Evolutionary conservation across 2,329 filamentous ascomycete genomes (phyloP).

Genomic region (Ascochyta pisi): DNA sequence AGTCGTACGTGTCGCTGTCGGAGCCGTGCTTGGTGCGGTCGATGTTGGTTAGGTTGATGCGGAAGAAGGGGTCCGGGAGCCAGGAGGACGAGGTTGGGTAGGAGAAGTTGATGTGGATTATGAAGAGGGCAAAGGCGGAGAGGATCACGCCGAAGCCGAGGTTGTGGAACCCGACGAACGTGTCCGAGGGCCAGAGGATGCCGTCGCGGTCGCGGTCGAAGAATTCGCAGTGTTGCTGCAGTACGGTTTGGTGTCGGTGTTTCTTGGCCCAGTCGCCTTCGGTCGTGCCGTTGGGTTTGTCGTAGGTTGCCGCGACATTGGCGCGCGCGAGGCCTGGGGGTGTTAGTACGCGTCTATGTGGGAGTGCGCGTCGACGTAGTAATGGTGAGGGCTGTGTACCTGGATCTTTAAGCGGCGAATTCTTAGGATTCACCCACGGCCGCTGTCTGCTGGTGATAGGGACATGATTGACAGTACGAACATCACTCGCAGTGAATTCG

Average conservation of each 20-base stretch:
- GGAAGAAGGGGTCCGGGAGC: constrained; percentile 56
- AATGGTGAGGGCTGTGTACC: background rate
- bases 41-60: constrained; percentile 51
- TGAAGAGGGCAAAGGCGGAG: constrained; percentile 52
- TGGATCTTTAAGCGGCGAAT: constrained; percentile 16
- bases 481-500: background rate
- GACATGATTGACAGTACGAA: constrained; percentile 12
- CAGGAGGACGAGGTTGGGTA: constrained; percentile 55
- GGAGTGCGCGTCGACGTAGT: no score
- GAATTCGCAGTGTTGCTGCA: constrained; percentile 62
- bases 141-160: constrained; percentile 57
- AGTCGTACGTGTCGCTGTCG: constrained; percentile 53
- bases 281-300: constrained; percentile 53
- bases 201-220: constrained; percentile 61
- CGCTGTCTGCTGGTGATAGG: constrained; percentile 16
- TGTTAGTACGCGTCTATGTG: background rate
- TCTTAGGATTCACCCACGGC: constrained; percentile 16
- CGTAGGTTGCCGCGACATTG: constrained; percentile 50
- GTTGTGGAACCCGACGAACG: constrained; percentile 55
- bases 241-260: constrained; percentile 53
- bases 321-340: constrained; percentile 50
- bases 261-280: constrained; percentile 47
- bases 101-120: constrained; percentile 60
- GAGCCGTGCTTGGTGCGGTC: constrained; percentile 55
- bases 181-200: constrained; percentile 62